These are phyloP conservation scores for Kwoniella mangroviensis DNA, from an alignment of 768 basidiomycete species.

Conservation along the genomic window DNA sequence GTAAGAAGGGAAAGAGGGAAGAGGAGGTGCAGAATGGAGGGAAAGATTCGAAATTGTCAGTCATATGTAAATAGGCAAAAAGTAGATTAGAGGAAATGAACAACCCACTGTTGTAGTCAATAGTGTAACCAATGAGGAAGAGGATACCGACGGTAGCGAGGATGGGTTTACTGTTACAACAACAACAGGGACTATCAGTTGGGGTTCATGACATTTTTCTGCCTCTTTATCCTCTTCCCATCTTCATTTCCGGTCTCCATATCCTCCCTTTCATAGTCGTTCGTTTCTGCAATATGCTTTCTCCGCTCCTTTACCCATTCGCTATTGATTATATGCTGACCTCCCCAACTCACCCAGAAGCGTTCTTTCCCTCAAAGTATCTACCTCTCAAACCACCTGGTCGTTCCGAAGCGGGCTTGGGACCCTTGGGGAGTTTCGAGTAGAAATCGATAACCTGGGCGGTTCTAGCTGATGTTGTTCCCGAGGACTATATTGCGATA, in stretches of 20 bases:
- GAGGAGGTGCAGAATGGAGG: slow-evolving; percentile 14
- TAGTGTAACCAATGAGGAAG: slow-evolving; percentile 58
- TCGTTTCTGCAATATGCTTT: not conserved
- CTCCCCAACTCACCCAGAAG: slow-evolving; percentile 58
- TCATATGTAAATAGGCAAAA: too few relatives aligned
- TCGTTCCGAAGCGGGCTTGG: slow-evolving; percentile 65
- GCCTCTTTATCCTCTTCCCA: not conserved
- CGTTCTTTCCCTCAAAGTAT: slow-evolving; percentile 84
- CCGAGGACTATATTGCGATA: slow-evolving; percentile 64
- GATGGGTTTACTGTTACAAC: slow-evolving; percentile 43
- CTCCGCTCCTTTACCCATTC: too few relatives aligned
- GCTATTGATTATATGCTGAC: too few relatives aligned
- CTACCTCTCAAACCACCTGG: slow-evolving; percentile 72
- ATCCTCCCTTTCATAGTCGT: not conserved
- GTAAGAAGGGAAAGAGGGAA: slow-evolving; percentile 10
- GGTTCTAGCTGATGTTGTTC: slow-evolving; percentile 79
- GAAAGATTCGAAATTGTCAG: slow-evolving; percentile 1
- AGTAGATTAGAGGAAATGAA: not conserved
- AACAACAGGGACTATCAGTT: not conserved
- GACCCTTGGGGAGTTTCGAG: slow-evolving; percentile 92
- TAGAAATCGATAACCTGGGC: slow-evolving; percentile 90
- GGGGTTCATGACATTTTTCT: not conserved
- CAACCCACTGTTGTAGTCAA: slow-evolving; percentile 57
- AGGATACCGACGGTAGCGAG: slow-evolving; percentile 54
- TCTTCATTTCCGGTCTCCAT: not conserved